phyloP scores from a whole-genome alignment of 208 protist genomes.

The Acanthamoeba rhysodes region DNA sequence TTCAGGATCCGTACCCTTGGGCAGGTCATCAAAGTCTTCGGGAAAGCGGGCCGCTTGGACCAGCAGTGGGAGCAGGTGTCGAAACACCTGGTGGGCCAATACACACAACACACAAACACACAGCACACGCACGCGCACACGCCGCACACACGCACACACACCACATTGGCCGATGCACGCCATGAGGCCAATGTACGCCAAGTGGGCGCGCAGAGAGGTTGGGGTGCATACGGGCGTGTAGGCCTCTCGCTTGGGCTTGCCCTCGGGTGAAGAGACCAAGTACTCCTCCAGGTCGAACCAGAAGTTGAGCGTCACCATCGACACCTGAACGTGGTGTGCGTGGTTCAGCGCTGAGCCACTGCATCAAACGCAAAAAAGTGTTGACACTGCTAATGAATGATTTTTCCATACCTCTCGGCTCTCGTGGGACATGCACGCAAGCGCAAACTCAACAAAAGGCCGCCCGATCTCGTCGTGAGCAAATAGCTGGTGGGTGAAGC shows the following conservation, averaged over 20 bases:
- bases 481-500: constrained; percentile 6
- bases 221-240: not conserved
- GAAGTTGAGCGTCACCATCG: constrained; percentile 37
- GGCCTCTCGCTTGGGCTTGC: not conserved
- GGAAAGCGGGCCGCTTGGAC: not conserved
- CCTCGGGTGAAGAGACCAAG: not conserved
- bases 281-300: constrained; percentile 49
- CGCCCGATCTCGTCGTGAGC: not conserved
- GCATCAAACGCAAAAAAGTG: not conserved
- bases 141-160: too few species aligned
- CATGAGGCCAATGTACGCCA: not conserved
- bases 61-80: constrained; percentile 29
- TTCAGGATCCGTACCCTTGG: too few species aligned
- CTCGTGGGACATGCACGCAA: constrained; percentile 3
- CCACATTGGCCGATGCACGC: too few species aligned
- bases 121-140: too few species aligned
- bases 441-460: constrained; percentile 1
- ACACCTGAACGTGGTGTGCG: not conserved
- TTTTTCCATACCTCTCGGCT: not conserved
- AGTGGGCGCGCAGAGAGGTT: not conserved
- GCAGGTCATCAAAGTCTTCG: not conserved
- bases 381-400: not conserved
- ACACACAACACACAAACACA: too few species aligned
- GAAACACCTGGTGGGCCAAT: not conserved
- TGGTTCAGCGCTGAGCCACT: too few species aligned